Base-by-base conservation (phyloP, 2,329 filamentous ascomycete species). In the Diaporthe citri region DNA sequence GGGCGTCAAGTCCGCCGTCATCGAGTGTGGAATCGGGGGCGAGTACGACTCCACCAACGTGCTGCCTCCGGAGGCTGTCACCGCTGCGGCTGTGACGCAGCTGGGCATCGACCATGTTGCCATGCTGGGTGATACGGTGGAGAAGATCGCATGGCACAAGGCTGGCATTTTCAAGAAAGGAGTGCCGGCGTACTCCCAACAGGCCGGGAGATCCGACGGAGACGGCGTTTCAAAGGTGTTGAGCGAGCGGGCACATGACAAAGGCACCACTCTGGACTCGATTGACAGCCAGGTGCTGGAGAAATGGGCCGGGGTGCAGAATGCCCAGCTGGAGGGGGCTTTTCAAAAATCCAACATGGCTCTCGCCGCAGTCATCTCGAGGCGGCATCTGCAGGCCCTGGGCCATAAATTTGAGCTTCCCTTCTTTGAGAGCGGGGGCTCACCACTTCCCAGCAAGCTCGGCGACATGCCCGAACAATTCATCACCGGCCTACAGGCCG, bases 31-130 rank as follows among this genome's bases (percentile, higher is more conserved):
- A 0, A 97, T 98, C 77, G 97, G 97, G 22, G 97, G 96, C 66
- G 95, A 98, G 84, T 95, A 95, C 80, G 96, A 98, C 81, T 93
- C 94, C 39, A 99, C 97, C 13, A 98, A 98, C 80, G 90, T 98
- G 31, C 84, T 99, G 8, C 87, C 88, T 0, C 73, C 85, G 0
- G 86, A 88, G 15, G 88, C 90, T 17, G 93, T 95, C 1, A 92
- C 90, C 9, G 93, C 92, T 1, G 90, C 92, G 1, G 94, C 93
- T 0, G 92, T 98, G 51, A 93, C 95, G 28, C 95, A 93, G 80
- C 83, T 98, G 57, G 95, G 95, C 4, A 93, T 98, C 76, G 96
- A 98, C 79, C 96, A 98, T 83, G 92, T 93, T 1, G 91, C 89
- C 6, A 92, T 97, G 88, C 87, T 98, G 48, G 96, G 96, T 15